These are phyloP conservation scores for Prototheca wickerhamii DNA, from an alignment of 163 green algal genomes.

Conservation along the genomic window DNA sequence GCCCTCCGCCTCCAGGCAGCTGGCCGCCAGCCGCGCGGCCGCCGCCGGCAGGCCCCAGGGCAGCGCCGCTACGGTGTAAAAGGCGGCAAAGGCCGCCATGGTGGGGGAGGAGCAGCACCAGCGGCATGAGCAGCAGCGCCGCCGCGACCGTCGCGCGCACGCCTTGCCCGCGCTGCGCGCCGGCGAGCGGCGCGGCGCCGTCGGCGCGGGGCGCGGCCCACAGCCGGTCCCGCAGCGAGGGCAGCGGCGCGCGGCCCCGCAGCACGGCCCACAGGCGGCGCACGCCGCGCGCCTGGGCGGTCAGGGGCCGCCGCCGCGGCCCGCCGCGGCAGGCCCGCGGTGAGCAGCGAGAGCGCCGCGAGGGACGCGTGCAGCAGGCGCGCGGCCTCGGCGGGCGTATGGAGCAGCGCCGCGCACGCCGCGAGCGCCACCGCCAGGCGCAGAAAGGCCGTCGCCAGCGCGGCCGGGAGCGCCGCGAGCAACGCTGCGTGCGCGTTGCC, in stretches of 20 bases:
- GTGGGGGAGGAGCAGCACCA: constrained; percentile 25
- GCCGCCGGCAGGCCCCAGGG: neutral
- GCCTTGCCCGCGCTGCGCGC: neutral
- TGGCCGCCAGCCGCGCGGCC: neutral
- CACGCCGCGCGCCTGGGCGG: constrained; percentile 5
- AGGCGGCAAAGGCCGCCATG: constrained; percentile 2
- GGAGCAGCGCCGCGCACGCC: too few relatives aligned
- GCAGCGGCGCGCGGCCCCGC: constrained; percentile 4
- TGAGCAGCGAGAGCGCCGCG: constrained; percentile 1
- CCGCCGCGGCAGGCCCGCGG: neutral
- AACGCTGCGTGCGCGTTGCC: neutral
- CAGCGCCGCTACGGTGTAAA: neutral
- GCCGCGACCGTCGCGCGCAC: neutral
- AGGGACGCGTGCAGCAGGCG: too few relatives aligned
- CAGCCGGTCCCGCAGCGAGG: neutral
- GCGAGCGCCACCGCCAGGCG: neutral
- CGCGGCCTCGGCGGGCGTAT: too few relatives aligned
- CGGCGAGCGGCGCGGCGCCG: neutral
- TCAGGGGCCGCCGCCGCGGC: neutral
- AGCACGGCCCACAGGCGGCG: constrained; percentile 15
- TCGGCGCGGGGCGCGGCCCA: neutral
- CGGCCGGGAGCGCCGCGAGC: neutral
- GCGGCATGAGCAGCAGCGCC: constrained; percentile 19
- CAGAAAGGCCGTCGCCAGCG: constrained; percentile 1
- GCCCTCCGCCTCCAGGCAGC: neutral